Conservation (phyloP, 306 rosid species). For the Medicago arabica region DNA sequence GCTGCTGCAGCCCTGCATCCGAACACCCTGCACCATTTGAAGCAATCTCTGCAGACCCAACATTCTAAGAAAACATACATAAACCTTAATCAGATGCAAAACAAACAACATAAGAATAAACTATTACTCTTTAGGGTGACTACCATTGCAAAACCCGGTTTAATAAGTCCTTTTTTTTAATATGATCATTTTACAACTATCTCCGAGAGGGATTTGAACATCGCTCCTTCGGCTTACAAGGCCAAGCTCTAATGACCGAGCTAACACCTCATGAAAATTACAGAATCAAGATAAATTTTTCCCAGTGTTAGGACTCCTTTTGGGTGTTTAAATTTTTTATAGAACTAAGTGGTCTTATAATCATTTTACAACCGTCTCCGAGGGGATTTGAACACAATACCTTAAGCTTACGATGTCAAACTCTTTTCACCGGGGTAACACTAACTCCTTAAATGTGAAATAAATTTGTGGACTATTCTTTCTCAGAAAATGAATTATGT, state of each 20-base stretch:
- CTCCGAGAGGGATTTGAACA: too few species aligned
- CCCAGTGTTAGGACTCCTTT: too few species aligned
- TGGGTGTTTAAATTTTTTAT: too few species aligned
- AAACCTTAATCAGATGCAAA: neutral
- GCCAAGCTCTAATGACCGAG: too few species aligned
- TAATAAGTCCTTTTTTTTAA: neutral
- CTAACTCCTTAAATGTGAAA: too few species aligned
- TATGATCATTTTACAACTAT: too few species aligned
- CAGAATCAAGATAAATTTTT: neutral
- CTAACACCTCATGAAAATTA: too few species aligned
- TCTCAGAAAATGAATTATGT: neutral
- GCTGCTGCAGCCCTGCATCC: conserved; percentile 54
- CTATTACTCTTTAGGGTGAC: neutral
- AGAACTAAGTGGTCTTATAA: too few species aligned
- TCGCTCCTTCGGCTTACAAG: neutral
- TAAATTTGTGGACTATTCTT: neutral
- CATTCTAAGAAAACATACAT: conserved; percentile 43
- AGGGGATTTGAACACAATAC: too few species aligned
- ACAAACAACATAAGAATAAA: neutral
- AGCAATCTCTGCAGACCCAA: conserved; percentile 57
- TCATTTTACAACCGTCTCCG: too few species aligned
- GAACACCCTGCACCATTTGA: conserved; percentile 56
- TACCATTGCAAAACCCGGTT: neutral
- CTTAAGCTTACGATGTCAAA: too few species aligned
- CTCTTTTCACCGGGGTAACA: too few species aligned